These are phyloP conservation scores for Dioscorea cayenensis DNA, from an alignment of 116 monocot species.

Conservation along the genomic window DNA sequence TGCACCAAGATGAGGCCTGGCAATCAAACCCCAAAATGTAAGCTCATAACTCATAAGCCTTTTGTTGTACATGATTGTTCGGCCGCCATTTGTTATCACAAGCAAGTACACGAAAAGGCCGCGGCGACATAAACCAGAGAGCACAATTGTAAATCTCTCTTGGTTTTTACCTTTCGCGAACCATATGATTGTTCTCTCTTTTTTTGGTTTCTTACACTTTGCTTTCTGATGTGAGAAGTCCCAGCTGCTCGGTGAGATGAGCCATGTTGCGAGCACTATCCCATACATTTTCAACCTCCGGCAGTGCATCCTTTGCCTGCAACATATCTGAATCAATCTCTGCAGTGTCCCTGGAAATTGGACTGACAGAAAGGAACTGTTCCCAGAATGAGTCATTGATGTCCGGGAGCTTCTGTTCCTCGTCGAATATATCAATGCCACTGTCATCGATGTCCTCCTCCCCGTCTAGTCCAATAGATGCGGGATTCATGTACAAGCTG, in stretches of 20 bases:
- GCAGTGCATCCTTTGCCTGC: conserved; percentile 7
- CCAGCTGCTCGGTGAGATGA: conserved; percentile 42
- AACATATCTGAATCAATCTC: conserved; percentile 23
- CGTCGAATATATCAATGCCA: conserved; percentile 6
- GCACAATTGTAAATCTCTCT: too few relatives aligned
- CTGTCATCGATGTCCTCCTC: conserved; percentile 4
- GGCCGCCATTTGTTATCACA: too few relatives aligned
- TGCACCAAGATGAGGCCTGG: too few relatives aligned
- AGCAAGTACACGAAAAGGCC: too few relatives aligned
- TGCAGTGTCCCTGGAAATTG: conserved; percentile 23
- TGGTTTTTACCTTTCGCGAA: too few relatives aligned
- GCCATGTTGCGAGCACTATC: conserved; percentile 16
- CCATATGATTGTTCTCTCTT: too few relatives aligned
- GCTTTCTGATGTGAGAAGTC: conserved; percentile 13
- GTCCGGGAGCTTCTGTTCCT: conserved; percentile 24
- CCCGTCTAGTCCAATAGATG: background rate
- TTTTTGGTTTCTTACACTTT: background rate
- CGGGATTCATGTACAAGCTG: background rate
- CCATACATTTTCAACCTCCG: conserved; percentile 3
- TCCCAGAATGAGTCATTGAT: conserved; percentile 45
- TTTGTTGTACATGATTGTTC: too few relatives aligned
- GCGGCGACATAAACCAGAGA: too few relatives aligned
- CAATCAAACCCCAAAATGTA: too few relatives aligned
- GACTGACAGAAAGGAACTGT: conserved; percentile 29
- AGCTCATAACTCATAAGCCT: too few relatives aligned